Evolutionary conservation across 2,329 filamentous ascomycete genomes (phyloP), one percentile per base, ranked within the genome.

Genomic region (Eurotiales sp.): DNA sequence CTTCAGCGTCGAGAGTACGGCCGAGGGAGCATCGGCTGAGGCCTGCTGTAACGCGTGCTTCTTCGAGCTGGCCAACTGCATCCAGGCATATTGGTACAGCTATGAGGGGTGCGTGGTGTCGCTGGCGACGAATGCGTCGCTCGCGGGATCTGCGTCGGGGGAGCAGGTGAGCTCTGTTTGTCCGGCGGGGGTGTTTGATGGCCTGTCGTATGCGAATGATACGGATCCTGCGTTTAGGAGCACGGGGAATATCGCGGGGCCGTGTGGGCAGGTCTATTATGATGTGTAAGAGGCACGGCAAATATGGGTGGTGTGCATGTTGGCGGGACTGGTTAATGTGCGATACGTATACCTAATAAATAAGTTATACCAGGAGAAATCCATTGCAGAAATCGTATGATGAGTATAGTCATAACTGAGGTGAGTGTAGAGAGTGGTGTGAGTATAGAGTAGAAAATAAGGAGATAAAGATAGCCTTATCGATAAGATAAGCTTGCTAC

Each of bases 1-100:
- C 6, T 52, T 43, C 30, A 10, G 36, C 6, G 21, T 29, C 14
- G 39, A 23, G 1, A 22, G 6, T 17, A 45, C 50, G 8, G 40
- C 23, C 4, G 17, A 46, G 8, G 50, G 50, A 3, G 37, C 50
- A 3, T 52, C 50, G 15, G 50, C 50, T 2, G 29, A 52, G 39
- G 50, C 50, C n/a, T 52, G 50, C 39, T 52, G 50, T 23, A 48
- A 48, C 37, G 50, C 50, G 2, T 52, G 50, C 44, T 52, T 47
- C n/a, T 52, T 52, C 21, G 43, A 52, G 25, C 29, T 52, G 4
- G 21, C 44, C n/a, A 47, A 52, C 25, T 52, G 50, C 27, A 36
- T 52, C 2, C 50, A 52, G 37, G 50, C 50, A n/a, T 52, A 48
- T 21, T 52, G 50, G 50, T 52, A 52, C 22, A 42, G 27, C 27